phyloP scores from a whole-genome alignment of 148 eudicot species.

The Heliamphora exappendiculata region DNA sequence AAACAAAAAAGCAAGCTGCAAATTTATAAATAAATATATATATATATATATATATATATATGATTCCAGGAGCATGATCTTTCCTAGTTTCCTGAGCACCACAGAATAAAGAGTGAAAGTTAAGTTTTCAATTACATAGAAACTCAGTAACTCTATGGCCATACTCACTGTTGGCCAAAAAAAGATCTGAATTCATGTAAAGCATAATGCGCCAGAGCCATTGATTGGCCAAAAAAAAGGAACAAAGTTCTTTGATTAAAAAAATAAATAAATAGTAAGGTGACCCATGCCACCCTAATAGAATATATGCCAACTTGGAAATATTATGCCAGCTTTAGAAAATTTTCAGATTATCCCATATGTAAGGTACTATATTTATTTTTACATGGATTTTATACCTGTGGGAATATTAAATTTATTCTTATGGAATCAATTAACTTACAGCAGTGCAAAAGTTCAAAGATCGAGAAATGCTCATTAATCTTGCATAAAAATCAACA shows the following conservation, averaged over 20 bases:
- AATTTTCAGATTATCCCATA: constrained; percentile 4
- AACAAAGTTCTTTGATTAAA: neutral
- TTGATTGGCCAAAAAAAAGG: neutral
- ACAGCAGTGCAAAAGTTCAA: neutral
- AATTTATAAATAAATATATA: too few species aligned
- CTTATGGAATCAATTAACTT: neutral
- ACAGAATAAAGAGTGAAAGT: neutral
- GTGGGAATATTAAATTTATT: neutral
- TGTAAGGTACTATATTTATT: neutral
- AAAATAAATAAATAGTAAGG: neutral
- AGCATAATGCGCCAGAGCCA: neutral
- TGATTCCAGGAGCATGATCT: neutral
- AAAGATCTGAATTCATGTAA: neutral
- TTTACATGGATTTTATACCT: neutral
- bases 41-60: too few species aligned
- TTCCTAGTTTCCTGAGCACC: neutral
- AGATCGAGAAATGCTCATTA: neutral
- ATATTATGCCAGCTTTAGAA: neutral
- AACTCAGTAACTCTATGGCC: neutral
- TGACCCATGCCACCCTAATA: neutral
- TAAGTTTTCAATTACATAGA: neutral
- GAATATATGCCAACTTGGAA: neutral
- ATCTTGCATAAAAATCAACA: neutral
- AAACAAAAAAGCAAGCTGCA: neutral
- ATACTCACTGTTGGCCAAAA: neutral